A percentile compares a stretch with the other conserved stretches of the same genome.
phyloP scores from a whole-genome alignment of 805 yeast species.

The Candida suzukii region DNA sequence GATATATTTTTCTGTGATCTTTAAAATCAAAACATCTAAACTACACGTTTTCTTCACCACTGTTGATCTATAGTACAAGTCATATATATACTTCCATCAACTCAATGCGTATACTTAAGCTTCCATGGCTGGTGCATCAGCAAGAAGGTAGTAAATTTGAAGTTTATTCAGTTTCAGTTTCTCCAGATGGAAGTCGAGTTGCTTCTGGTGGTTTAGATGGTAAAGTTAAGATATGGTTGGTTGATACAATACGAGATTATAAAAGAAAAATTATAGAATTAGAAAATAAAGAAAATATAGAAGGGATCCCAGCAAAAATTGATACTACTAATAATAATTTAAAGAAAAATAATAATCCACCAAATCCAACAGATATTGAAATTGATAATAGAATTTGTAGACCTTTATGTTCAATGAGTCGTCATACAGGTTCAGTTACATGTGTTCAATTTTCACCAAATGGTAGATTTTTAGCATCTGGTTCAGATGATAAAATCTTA shows the following conservation, averaged over 20 bases:
- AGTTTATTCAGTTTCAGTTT: constrained; percentile 75
- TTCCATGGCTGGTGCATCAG: constrained; percentile 65
- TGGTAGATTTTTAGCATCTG: constrained; percentile 86
- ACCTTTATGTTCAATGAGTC: constrained; percentile 84
- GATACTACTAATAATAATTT: too few species aligned
- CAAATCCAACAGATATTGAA: constrained; percentile 1
- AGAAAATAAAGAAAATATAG: background rate
- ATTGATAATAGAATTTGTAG: constrained; percentile 29
- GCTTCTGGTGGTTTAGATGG: constrained; percentile 97
- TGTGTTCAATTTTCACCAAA: constrained; percentile 88
- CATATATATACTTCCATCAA: too few species aligned
- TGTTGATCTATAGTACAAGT: too few species aligned
- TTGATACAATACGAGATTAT: constrained; percentile 44
- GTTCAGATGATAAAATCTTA: constrained; percentile 89
- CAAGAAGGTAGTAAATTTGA: constrained; percentile 81
- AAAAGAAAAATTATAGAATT: constrained; percentile 13
- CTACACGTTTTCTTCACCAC: too few species aligned
- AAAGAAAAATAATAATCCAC: too few species aligned
- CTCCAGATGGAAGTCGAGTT: constrained; percentile 73
- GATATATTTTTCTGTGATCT: too few species aligned
- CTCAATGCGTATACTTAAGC: constrained; percentile 62
- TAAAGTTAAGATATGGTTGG: constrained; percentile 84
- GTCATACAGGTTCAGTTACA: constrained; percentile 97
- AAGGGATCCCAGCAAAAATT: background rate
- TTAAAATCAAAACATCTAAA: too few species aligned